Evolutionary conservation across 768 basidiomycete species (phyloP), one percentile per base, ranked within the genome.

Genomic region (Krasilnikovozyma curviuscula): DNA sequence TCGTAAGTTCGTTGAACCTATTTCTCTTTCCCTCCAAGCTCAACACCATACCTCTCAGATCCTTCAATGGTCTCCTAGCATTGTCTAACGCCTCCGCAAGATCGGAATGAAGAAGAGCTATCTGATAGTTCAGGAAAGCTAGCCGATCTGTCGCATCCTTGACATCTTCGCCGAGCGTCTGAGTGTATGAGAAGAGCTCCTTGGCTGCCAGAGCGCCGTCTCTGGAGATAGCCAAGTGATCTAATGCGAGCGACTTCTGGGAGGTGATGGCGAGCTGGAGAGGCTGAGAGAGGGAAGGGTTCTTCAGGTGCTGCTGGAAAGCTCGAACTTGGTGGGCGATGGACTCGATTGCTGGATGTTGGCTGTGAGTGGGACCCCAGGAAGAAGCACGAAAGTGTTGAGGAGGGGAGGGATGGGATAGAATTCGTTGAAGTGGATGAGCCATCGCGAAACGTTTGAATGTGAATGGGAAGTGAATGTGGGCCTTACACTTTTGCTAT

Each of bases 301-400:
- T n/a, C n/a, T n/a, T n/a, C n/a, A 42, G 41, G 24, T 42, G 48
- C 23, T 49, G 48, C 14, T 42, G 40, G 40, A 49, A 42, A 18
- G 30, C 25, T 3, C 48, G 48, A 34, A 49, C 40, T 7, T 40
- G 38, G 14, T 49, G 40, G 13, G 41, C 40, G 30, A 49, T 33
- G 9, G 40, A 42, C 21, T 49, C 48, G 23, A 49, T 34, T 4
- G 48, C 48, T 9, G 48, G 48, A 19, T 49, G 48, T 41, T 49
- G 48, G 12, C 40, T 41, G 28, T 24, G 29, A 16, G 16, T 21
- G 19, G n/a, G n/a, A n/a, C n/a, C n/a, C n/a, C n/a, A n/a, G 27
- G 5, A 12, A 16, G n/a, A 19, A 21, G 29, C 1, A 25, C 10
- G 37, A 24, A 18, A 18, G 14, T 5, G 28, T n/a, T 29, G 37